Evolutionary conservation across 2,329 filamentous ascomycete genomes (phyloP).

Genomic region (Neocucurbitaria cava): DNA sequence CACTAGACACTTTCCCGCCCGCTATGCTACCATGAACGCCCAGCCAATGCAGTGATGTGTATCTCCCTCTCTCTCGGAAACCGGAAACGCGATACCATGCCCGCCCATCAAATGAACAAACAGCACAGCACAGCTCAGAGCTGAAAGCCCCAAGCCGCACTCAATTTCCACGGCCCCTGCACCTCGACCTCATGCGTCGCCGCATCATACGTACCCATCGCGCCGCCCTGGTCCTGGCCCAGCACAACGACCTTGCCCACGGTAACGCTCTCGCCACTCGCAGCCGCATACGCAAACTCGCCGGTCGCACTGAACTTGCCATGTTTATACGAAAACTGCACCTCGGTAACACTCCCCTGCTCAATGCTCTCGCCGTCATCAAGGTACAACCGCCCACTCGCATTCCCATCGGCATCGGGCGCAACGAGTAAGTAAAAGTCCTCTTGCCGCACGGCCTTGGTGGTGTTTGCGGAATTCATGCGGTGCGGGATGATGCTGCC

Average conservation of each 20-base stretch:
- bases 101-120: slow-evolving; percentile 3
- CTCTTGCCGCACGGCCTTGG: slow-evolving; percentile 66
- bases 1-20: background rate
- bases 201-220: slow-evolving; percentile 22
- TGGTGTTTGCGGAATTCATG: slow-evolving; percentile 64
- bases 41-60: background rate
- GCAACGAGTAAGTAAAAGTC: slow-evolving; percentile 77
- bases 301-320: slow-evolving; percentile 61
- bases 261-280: slow-evolving; percentile 32
- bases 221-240: slow-evolving; percentile 27
- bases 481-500: slow-evolving; percentile 71
- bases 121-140: slow-evolving; percentile 17
- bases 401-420: slow-evolving; percentile 66
- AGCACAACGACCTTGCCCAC: slow-evolving; percentile 37
- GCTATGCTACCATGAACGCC: background rate
- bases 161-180: slow-evolving; percentile 39
- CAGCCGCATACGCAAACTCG: slow-evolving; percentile 58
- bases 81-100: background rate
- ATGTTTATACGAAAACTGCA: slow-evolving; percentile 66
- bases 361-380: slow-evolving; percentile 76
- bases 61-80: too few relatives aligned
- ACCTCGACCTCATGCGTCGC: slow-evolving; percentile 23
- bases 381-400: slow-evolving; percentile 73
- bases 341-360: slow-evolving; percentile 63
- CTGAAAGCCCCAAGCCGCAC: slow-evolving; percentile 26